Evolutionary conservation across 495 filamentous ascomycete species (phyloP), one percentile per base, ranked within the genome.

Genomic region (Neurospora sp.): DNA sequence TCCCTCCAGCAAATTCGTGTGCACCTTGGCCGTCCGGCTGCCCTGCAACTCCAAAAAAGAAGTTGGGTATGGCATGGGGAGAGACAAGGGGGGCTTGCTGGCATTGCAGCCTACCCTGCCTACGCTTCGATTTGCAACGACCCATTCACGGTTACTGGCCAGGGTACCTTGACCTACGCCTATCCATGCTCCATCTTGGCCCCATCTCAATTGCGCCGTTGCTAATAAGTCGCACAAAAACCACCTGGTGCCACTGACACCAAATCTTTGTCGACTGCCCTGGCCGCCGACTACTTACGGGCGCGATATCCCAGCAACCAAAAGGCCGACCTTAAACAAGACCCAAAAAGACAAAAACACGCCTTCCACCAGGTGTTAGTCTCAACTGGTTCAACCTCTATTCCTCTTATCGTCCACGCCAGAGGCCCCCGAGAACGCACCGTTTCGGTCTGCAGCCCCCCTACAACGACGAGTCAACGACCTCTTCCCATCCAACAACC

Each of bases 211-310:
- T 80, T 76, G 78, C 77, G 71, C 78, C 75, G 75, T 73, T 76
- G 72, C 73, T 75, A 81, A 82, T 80, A 83, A 85, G 84, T 85
- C 81, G 84, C 84, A 86, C 84, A 84, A 86, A 85, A 86, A 82
- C 79, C 83, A 81, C 78, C 78, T 75, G 76, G 78, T 81, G 82
- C 82, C 82, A 83, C 82, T 82, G 81, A 81, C 79, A 83, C 78
- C 78, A 79, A 84, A 82, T 82, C 82, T 78, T 80, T 77, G 74
- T 80, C 75, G 76, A 84, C 81, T 73, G 80, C 73, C 74, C 72
- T 66, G 27, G 53, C 53, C 53, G 53, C 53, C 53, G 31, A 66
- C 53, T 66, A 66, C 53, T 66, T 66, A 66, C 53, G 53, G 53
- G 53, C 27, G 53, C 53, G 53, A 66, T 66, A 66, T 66, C 53